phyloP scores from a whole-genome alignment of 1,284 basidiomycete species.

The Melampsora americana region DNA sequence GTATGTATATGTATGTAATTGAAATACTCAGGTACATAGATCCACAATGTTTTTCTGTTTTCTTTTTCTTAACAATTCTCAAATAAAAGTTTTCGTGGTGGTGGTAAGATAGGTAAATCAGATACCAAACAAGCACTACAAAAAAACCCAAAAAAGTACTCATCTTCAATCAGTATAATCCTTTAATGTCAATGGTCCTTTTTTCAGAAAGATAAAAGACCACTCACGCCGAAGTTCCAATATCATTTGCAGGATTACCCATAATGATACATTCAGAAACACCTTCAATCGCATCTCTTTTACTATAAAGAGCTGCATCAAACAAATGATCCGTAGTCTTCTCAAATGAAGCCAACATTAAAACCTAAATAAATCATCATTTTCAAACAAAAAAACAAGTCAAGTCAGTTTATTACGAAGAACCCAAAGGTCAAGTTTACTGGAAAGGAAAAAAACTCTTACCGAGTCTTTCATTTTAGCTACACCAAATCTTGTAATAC shows the following conservation, averaged over 20 bases:
- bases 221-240: slow-evolving; percentile 86
- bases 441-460: neutral
- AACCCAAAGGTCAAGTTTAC: neutral
- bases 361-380: slow-evolving; percentile 47
- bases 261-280: slow-evolving; percentile 99
- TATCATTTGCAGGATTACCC: slow-evolving; percentile 93
- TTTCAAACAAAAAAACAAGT: neutral
- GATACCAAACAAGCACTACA: slow-evolving; percentile 42
- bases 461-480: slow-evolving; percentile 99
- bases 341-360: slow-evolving; percentile 99
- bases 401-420: neutral
- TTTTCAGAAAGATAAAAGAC: neutral
- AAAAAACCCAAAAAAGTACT: neutral
- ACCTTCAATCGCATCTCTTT: slow-evolving; percentile 89
- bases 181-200: neutral
- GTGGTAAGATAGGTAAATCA: slow-evolving; percentile 34
- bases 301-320: slow-evolving; percentile 92
- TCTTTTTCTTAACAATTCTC: slow-evolving; percentile 4
- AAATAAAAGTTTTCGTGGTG: slow-evolving; percentile 38
- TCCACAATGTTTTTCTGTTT: too few species aligned
- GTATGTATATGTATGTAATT: too few species aligned
- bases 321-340: slow-evolving; percentile 99
- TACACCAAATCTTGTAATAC: slow-evolving; percentile 99
- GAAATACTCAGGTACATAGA: too few species aligned
- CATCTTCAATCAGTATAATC: neutral